Conservation (phyloP, 75 land plant species). For the Sequoia sempervirens region DNA sequence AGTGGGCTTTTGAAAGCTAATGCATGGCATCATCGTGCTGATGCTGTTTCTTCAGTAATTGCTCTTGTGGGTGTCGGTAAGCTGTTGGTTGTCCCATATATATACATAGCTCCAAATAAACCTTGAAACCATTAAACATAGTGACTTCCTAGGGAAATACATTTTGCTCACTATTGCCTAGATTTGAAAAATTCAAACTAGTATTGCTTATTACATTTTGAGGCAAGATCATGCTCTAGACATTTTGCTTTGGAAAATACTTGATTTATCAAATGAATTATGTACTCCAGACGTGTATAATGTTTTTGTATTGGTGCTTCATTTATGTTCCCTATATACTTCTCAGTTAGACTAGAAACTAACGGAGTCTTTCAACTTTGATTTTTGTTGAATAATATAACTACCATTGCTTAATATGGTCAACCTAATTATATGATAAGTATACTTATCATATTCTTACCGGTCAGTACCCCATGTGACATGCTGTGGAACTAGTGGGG, state of each 20-base stretch:
- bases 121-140: not conserved
- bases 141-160: not conserved
- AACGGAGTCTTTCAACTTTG: no score
- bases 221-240: not conserved
- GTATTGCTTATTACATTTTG: not conserved
- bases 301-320: not conserved
- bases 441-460: no score
- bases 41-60: slow-evolving; percentile 96
- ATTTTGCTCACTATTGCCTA: not conserved
- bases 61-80: slow-evolving; percentile 97
- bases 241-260: not conserved
- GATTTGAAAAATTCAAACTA: not conserved
- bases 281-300: not conserved
- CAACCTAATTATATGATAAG: no score
- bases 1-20: slow-evolving; percentile 92
- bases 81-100: slow-evolving; percentile 13
- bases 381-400: no score
- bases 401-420: no score
- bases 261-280: not conserved
- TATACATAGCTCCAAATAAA: not conserved
- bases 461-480: no score
- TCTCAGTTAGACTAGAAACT: no score
- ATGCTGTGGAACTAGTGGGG: no score
- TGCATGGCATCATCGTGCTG: slow-evolving; percentile 99
- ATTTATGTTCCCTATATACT: not conserved